Conservation (phyloP, 805 yeast genomes). For the Candida oleophila region DNA sequence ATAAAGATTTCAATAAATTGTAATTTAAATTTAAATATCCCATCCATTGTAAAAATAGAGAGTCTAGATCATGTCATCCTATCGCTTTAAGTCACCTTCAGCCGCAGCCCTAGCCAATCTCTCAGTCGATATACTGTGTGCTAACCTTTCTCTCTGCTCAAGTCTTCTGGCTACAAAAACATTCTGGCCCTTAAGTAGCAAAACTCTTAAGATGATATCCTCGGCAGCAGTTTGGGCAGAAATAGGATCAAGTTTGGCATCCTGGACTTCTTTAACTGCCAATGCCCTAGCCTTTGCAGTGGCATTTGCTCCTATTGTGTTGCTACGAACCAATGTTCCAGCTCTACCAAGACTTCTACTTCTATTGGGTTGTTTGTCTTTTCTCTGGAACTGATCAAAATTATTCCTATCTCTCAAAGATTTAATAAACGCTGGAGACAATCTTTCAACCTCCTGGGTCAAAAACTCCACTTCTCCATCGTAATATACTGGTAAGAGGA, state of each 20-base stretch:
- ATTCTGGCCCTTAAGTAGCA: slow-evolving; percentile 64
- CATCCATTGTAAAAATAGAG: neutral
- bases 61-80: neutral
- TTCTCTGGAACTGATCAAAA: slow-evolving; percentile 22
- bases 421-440: slow-evolving; percentile 54
- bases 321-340: slow-evolving; percentile 56
- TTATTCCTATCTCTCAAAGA: slow-evolving; percentile 49
- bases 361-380: neutral
- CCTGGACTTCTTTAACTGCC: slow-evolving; percentile 44
- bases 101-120: slow-evolving; percentile 48
- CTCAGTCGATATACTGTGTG: slow-evolving; percentile 56
- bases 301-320: slow-evolving; percentile 72
- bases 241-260: slow-evolving; percentile 41
- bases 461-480: slow-evolving; percentile 49
- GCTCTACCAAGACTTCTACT: slow-evolving; percentile 28
- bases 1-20: neutral
- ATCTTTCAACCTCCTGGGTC: slow-evolving; percentile 55
- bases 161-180: slow-evolving; percentile 59
- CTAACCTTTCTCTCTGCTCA: slow-evolving; percentile 59
- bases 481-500: slow-evolving; percentile 64
- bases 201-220: slow-evolving; percentile 68
- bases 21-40: neutral
- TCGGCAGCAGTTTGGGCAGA: slow-evolving; percentile 49
- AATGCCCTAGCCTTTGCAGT: slow-evolving; percentile 54
- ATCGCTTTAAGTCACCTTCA: slow-evolving; percentile 29